Conservation (phyloP, 495 filamentous ascomycete species). For the Penicillium maclennaniae region DNA sequence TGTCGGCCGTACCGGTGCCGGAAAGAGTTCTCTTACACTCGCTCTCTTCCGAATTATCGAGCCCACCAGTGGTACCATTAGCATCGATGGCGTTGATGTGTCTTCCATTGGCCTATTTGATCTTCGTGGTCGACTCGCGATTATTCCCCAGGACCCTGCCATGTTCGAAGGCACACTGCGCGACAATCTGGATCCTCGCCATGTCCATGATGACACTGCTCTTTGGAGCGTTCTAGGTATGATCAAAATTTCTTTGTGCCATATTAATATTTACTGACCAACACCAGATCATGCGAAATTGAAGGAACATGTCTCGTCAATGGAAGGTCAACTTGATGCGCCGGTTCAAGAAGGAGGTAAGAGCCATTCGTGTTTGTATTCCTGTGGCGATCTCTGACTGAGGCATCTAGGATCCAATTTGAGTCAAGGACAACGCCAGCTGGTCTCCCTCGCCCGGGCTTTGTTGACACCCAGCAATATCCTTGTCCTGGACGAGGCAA, state of each 20-base stretch:
- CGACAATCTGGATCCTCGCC: conserved; percentile 93
- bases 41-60: conserved; percentile 97
- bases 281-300: conserved; percentile 83
- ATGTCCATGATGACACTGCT: conserved; percentile 95
- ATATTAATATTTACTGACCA: conserved; percentile 11
- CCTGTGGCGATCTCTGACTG: background rate
- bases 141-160: conserved; percentile 97
- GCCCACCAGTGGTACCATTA: conserved; percentile 71
- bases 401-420: conserved; percentile 54
- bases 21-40: conserved; percentile 92
- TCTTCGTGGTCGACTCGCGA: conserved; percentile 84
- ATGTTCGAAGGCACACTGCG: conserved; percentile 94
- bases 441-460: conserved; percentile 88
- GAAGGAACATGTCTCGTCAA: conserved; percentile 82
- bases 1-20: conserved; percentile 92
- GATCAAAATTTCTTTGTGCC: conserved; percentile 22
- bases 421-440: conserved; percentile 70
- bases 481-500: conserved; percentile 95
- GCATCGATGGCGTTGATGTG: conserved; percentile 84
- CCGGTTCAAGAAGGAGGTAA: conserved; percentile 89
- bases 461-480: conserved; percentile 95
- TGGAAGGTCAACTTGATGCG: conserved; percentile 89
- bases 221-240: conserved; percentile 93
- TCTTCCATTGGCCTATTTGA: conserved; percentile 87
- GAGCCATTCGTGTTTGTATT: background rate